Evolutionary conservation across 202 grass and related monocot genomes (phyloP).

Genomic region (Setaria italica): DNA sequence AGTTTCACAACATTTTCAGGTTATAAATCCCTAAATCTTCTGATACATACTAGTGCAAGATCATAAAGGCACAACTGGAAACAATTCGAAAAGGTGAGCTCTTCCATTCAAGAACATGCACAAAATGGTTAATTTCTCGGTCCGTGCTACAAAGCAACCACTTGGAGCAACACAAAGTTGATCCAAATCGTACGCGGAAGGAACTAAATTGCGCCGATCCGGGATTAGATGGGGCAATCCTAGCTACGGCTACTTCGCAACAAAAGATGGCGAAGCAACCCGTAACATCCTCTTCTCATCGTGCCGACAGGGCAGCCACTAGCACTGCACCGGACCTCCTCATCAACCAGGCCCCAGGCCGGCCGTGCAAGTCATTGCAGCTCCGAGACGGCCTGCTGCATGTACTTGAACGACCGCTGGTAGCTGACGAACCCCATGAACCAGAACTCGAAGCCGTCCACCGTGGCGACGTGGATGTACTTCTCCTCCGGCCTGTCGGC

Average conservation of each 20-base stretch:
- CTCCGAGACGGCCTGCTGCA: conserved; percentile 55
- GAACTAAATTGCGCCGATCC: conserved; percentile 34
- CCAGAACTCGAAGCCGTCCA: conserved; percentile 93
- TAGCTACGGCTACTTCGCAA: conserved; percentile 17
- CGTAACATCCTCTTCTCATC: conserved; percentile 56
- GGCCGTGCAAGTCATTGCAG: conserved; percentile 32
- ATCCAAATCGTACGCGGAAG: conserved; percentile 61
- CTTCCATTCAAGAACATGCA: conserved; percentile 33
- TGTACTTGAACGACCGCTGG: conserved; percentile 66
- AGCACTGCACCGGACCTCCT: background rate
- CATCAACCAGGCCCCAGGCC: background rate
- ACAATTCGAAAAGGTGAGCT: background rate
- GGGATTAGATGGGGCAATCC: conserved; percentile 40
- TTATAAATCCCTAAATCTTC: background rate
- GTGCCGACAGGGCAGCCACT: conserved; percentile 35
- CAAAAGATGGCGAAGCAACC: conserved; percentile 39
- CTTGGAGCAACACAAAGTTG: conserved; percentile 26
- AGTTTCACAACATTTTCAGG: background rate
- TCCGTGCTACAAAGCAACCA: conserved; percentile 39
- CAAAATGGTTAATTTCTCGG: conserved; percentile 32
- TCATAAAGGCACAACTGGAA: background rate
- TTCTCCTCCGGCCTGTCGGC: conserved; percentile 67
- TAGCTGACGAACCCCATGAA: conserved; percentile 84
- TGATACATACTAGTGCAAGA: background rate
- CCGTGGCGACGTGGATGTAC: conserved; percentile 73